These are phyloP conservation scores for Cordyceps cicadae DNA, from an alignment of 2,329 filamentous ascomycete species.

Conservation along the genomic window DNA sequence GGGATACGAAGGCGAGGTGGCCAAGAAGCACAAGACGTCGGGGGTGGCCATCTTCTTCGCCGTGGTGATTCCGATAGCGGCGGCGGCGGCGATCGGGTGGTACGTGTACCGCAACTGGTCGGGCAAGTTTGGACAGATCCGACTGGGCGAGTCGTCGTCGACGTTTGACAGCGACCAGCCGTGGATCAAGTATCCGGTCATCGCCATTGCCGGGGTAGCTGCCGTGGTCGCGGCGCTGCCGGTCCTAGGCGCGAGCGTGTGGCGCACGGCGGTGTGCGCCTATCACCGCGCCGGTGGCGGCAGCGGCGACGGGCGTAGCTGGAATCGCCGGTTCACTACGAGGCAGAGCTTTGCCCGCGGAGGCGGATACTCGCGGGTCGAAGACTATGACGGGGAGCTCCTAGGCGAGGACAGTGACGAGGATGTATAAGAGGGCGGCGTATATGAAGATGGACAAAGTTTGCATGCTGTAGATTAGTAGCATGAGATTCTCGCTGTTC, in stretches of 20 bases:
- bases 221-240: conserved; percentile 57
- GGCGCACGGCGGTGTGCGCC: conserved; percentile 52
- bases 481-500: neutral
- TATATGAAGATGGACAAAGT: neutral
- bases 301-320: conserved; percentile 39
- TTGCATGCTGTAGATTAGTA: neutral
- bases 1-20: conserved; percentile 74
- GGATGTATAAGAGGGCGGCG: conserved; percentile 45
- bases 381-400: conserved; percentile 90
- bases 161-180: conserved; percentile 61
- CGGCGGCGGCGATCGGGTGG: conserved; percentile 68
- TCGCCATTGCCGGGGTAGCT: conserved; percentile 57
- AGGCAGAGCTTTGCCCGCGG: conserved; percentile 82
- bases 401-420: conserved; percentile 91
- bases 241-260: conserved; percentile 62
- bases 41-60: conserved; percentile 78
- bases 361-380: conserved; percentile 80
- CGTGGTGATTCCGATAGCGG: conserved; percentile 63
- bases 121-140: conserved; percentile 84
- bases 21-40: conserved; percentile 59
- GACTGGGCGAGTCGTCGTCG: conserved; percentile 62
- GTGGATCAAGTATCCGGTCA: conserved; percentile 76
- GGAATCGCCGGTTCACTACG: conserved; percentile 70
- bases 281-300: conserved; percentile 43
- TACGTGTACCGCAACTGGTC: conserved; percentile 81